Evolutionary conservation across 202 grass and related monocot genomes (phyloP), one percentile per base, ranked within the genome.

Genomic region (Alloteropsis angusta): DNA sequence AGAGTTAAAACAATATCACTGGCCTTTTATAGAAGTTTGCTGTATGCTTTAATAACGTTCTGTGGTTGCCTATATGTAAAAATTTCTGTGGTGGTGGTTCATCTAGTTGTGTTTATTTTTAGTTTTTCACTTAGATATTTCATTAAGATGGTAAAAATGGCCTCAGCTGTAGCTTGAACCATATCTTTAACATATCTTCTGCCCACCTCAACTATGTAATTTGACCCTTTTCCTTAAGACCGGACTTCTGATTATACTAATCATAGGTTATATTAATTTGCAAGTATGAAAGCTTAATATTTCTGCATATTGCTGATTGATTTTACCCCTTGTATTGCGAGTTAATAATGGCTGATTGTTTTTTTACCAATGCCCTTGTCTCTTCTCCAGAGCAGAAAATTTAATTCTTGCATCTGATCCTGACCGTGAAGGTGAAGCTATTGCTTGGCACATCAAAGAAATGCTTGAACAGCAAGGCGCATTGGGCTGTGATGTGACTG

Each of bases 321-420:
- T 71, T 36, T 71, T 53, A 35, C 38, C n/a, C 21, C 55, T 26
- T 75, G 59, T 60, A 23, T 61, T 74, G 23, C 60, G 81, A 83
- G 17, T 61, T 53, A 70, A 64, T 78, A 46, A 52, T 52, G 62
- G 30, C 57, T 81, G 50, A 72, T 65, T 37, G 49, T 57, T 35
- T 25, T 21, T 43, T 45, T 72, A 48, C 43, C 34, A 36, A 55
- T 67, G 53, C 41, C 28, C 9, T 21, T 72, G 59, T 71, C 60
- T 82, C 74, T 72, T 79, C 5, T 69, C 80, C 82, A 98, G 96
- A 87, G 90, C 96, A 85, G 84, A 95, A 85, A 89, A 93, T 70
- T 85, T 98, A 70, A 95, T 98, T 85, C 85, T 98, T 82, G 96
- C 96, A 78, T 95, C 96, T 66, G 96, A 98, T 92, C 96, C 96